Evolutionary conservation across 495 filamentous ascomycete genomes (phyloP).

Genomic region (Halenospora varia): DNA sequence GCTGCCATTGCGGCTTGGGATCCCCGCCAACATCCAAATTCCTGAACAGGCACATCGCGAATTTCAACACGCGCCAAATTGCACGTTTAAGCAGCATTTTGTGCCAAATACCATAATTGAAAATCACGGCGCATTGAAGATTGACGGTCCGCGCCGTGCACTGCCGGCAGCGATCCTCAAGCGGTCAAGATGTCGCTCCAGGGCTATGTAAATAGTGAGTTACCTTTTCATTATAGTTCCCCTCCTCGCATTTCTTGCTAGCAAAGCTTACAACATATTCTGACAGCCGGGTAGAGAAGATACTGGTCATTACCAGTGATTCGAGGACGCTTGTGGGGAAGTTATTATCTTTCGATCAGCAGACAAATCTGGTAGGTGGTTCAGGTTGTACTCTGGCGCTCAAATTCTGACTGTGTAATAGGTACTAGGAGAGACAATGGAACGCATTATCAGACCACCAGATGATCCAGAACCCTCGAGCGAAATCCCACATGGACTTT

Average conservation of each 20-base stretch:
- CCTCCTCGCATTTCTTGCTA: neutral
- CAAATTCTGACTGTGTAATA: slow-evolving; percentile 19
- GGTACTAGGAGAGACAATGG: slow-evolving; percentile 76
- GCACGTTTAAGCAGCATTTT: neutral
- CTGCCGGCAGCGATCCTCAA: slow-evolving; percentile 14
- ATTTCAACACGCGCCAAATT: neutral
- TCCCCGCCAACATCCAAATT: neutral
- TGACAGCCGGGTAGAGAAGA: slow-evolving; percentile 63
- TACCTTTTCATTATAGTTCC: slow-evolving; percentile 1
- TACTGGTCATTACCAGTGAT: slow-evolving; percentile 87
- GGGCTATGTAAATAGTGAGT: slow-evolving; percentile 27
- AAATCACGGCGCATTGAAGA: neutral
- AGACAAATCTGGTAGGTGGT: slow-evolving; percentile 72
- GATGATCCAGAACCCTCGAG: slow-evolving; percentile 80
- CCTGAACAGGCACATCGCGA: neutral
- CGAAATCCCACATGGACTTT: slow-evolving; percentile 80
- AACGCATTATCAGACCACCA: slow-evolving; percentile 79
- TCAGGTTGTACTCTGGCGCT: neutral
- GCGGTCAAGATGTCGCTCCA: slow-evolving; percentile 22
- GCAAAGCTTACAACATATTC: slow-evolving; percentile 31
- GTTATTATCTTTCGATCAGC: slow-evolving; percentile 83
- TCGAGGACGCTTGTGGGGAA: slow-evolving; percentile 83
- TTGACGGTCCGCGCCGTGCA: slow-evolving; percentile 1
- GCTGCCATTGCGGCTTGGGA: neutral
- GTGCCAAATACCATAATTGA: neutral